Evolutionary conservation across 2,329 filamentous ascomycete genomes (phyloP).

Genomic region (Botrytis fabae): DNA sequence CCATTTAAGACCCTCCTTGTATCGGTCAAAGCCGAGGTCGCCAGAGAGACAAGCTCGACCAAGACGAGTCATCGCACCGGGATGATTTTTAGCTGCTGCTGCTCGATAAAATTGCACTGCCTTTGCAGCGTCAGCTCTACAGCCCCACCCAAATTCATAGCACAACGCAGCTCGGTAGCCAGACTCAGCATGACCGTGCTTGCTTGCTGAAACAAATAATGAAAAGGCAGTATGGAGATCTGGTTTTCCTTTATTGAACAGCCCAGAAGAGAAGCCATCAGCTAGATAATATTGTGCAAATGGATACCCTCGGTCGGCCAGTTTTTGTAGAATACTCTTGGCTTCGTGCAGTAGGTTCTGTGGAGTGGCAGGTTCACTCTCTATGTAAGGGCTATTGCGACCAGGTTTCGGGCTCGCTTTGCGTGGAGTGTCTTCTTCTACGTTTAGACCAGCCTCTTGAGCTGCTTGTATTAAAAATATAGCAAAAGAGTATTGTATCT

Average conservation of each 20-base stretch:
- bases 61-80: constrained; percentile 89
- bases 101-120: constrained; percentile 91
- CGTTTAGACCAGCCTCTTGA: constrained; percentile 68
- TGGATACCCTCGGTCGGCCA: constrained; percentile 86
- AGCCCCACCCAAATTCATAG: constrained; percentile 98
- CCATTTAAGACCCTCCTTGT: constrained; percentile 94
- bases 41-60: constrained; percentile 87
- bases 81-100: constrained; percentile 90
- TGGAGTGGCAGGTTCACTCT: constrained; percentile 53
- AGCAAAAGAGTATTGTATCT: constrained; percentile 94
- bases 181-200: constrained; percentile 95
- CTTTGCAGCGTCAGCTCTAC: constrained; percentile 83
- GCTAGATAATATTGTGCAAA: constrained; percentile 98
- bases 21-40: constrained; percentile 82
- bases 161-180: constrained; percentile 90
- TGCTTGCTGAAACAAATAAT: constrained; percentile 88
- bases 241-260: constrained; percentile 92
- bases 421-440: constrained; percentile 39
- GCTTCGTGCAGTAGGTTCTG: constrained; percentile 81
- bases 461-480: constrained; percentile 90
- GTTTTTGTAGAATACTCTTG: constrained; percentile 80
- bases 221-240: constrained; percentile 91
- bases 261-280: constrained; percentile 88
- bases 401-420: constrained; percentile 47
- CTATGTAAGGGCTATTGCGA: constrained; percentile 50